Evolutionary conservation across 2,329 filamentous ascomycete species (phyloP).

Genomic region (Periconia macrospinosa): DNA sequence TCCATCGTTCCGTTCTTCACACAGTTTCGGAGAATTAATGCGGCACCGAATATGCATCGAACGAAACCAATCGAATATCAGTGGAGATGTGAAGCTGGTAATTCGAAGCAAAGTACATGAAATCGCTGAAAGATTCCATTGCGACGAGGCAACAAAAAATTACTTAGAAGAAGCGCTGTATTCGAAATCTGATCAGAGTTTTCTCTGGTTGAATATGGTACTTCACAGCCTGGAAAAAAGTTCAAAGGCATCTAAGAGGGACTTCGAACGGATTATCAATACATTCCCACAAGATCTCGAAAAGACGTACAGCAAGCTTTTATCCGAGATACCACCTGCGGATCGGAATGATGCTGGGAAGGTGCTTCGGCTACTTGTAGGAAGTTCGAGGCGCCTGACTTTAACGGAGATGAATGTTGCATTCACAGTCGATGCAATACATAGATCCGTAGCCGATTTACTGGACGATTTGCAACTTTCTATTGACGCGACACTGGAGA

Average conservation of each 20-base stretch:
- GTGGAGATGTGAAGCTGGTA: slow-evolving; percentile 35
- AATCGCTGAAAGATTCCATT: slow-evolving; percentile 30
- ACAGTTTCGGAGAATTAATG: slow-evolving; percentile 4
- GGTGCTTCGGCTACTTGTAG: slow-evolving; percentile 39
- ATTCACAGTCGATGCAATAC: slow-evolving; percentile 24
- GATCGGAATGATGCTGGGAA: slow-evolving; percentile 26
- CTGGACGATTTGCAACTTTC: slow-evolving; percentile 24
- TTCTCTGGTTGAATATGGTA: slow-evolving; percentile 46
- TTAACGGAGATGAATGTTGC: slow-evolving; percentile 41
- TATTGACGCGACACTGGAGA: slow-evolving; percentile 35
- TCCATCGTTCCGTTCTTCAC: slow-evolving; percentile 21
- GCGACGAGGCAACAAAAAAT: slow-evolving; percentile 20
- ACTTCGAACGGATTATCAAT: slow-evolving; percentile 30
- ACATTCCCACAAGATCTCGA: slow-evolving; percentile 33
- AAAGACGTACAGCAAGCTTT: slow-evolving; percentile 34
- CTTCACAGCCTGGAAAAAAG: slow-evolving; percentile 37
- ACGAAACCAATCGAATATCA: slow-evolving; percentile 16
- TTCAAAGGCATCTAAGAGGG: slow-evolving; percentile 14
- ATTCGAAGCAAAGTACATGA: slow-evolving; percentile 36
- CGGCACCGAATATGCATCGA: slow-evolving; percentile 27
- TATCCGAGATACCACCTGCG: slow-evolving; percentile 25
- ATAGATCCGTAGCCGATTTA: slow-evolving; percentile 26
- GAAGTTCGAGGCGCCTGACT: slow-evolving; percentile 36
- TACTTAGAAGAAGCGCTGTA: slow-evolving; percentile 33
- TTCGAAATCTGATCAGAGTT: slow-evolving; percentile 39